Evolutionary conservation across 768 basidiomycete genomes (phyloP).

Genomic region (Suillus sp.): DNA sequence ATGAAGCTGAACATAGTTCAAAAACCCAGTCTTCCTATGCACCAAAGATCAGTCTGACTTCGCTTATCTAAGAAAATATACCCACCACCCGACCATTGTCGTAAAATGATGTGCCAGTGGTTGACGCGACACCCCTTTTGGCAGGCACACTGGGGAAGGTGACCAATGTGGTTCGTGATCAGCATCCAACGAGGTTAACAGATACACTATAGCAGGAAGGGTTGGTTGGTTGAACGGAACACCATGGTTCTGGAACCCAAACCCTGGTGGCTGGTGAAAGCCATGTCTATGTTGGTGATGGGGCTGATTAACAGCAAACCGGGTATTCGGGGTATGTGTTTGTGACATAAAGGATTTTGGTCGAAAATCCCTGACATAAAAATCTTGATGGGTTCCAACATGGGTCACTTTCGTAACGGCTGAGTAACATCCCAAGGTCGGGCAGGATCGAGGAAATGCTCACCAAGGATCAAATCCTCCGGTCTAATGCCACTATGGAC

Average conservation of each 20-base stretch:
- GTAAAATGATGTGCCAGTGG: constrained; percentile 31
- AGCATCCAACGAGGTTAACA: constrained; percentile 41
- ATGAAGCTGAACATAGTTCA: constrained; percentile 42
- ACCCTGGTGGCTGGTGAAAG: constrained; percentile 19
- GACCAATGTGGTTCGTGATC: constrained; percentile 43
- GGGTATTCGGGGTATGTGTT: constrained; percentile 6
- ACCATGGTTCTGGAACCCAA: constrained; percentile 17
- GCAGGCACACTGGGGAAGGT: constrained; percentile 33
- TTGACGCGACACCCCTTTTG: constrained; percentile 21
- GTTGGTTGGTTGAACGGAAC: constrained; percentile 25
- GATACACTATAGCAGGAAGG: constrained; percentile 43
- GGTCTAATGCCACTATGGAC: constrained; percentile 37
- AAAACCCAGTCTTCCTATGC: constrained; percentile 37
- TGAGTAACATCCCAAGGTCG: not conserved
- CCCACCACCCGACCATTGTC: constrained; percentile 35
- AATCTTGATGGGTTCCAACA: constrained; percentile 43
- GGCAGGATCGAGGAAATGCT: constrained; percentile 11
- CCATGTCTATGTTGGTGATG: constrained; percentile 21
- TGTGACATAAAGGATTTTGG: constrained; percentile 21
- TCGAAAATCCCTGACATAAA: constrained; percentile 40
- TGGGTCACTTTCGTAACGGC: constrained; percentile 37
- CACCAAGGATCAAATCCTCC: constrained; percentile 46
- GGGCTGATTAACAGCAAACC: constrained; percentile 15
- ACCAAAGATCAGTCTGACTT: not conserved
- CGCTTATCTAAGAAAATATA: not conserved